Percentiles rank a stretch among this genome's conserved stretches.
Conservation (phyloP, 805 yeast species). For the Yamadazyma takamatsuzukensis region DNA sequence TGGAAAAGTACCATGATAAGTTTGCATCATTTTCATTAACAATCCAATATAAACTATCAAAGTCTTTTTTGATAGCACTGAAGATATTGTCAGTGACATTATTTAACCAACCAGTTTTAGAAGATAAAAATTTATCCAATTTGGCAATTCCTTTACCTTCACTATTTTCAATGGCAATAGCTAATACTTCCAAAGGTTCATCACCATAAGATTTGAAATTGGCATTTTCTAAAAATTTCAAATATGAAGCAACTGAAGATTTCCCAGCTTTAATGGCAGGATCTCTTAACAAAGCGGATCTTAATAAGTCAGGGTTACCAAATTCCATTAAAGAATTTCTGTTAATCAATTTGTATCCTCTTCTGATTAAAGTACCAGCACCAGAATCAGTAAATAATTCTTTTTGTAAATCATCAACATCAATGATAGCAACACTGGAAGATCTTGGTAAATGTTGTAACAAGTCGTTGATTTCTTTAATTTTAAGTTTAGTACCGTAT, state of each 20-base stretch:
- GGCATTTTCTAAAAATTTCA: constrained; percentile 61
- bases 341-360: constrained; percentile 86
- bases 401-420: constrained; percentile 91
- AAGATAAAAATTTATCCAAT: constrained; percentile 80
- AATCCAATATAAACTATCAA: constrained; percentile 75
- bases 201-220: constrained; percentile 83
- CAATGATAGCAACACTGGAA: constrained; percentile 95
- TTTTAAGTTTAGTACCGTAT: constrained; percentile 96
- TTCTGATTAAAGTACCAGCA: constrained; percentile 97
- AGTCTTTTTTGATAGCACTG: constrained; percentile 73
- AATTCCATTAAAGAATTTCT: constrained; percentile 70
- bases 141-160: constrained; percentile 48
- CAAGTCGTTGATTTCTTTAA: constrained; percentile 92
- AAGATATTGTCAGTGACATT: constrained; percentile 95
- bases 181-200: constrained; percentile 92
- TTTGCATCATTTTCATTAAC: constrained; percentile 89
- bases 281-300: constrained; percentile 75
- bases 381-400: constrained; percentile 98
- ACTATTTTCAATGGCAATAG: constrained; percentile 62
- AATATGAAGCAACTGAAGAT: constrained; percentile 75
- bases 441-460: constrained; percentile 93
- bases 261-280: constrained; percentile 67
- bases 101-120: constrained; percentile 94
- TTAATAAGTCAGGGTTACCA: constrained; percentile 67
- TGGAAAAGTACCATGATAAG: constrained; percentile 85